Conservation (phyloP, 2,329 filamentous ascomycete genomes). For the Colletotrichum cordylinicola region DNA sequence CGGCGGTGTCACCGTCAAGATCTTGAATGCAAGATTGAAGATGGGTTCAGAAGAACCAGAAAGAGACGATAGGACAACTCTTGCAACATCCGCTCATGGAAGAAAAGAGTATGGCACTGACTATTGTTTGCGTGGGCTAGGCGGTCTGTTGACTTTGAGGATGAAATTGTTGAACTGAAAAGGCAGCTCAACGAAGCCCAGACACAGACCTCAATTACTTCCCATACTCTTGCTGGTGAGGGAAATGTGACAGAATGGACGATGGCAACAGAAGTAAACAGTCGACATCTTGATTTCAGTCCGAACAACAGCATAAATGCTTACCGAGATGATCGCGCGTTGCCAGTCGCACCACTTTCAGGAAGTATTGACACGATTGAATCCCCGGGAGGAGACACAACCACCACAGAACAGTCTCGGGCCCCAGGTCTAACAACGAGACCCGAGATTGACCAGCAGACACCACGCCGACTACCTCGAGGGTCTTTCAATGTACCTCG, state of each 20-base stretch:
- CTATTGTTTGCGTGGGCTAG: not conserved
- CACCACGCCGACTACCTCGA: not conserved
- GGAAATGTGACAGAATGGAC: not conserved
- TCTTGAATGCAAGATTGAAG: not conserved
- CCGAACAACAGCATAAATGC: not conserved
- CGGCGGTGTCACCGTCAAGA: not conserved
- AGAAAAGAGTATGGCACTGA: not conserved
- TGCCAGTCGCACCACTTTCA: not conserved
- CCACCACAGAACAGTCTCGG: not conserved
- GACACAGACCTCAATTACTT: not conserved
- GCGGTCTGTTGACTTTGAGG: not conserved
- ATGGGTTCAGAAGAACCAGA: not conserved
- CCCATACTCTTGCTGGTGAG: not conserved
- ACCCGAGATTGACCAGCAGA: not conserved
- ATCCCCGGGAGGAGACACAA: not conserved
- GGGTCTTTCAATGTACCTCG: not conserved
- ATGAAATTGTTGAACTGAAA: not conserved
- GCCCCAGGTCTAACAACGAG: not conserved
- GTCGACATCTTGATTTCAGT: not conserved
- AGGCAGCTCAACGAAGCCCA: not conserved
- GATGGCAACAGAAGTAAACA: not conserved
- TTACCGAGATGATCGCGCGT: not conserved
- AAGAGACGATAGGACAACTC: not conserved
- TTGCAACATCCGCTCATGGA: not conserved
- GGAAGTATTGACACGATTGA: not conserved